These are phyloP conservation scores for Fusarium aywerte DNA, from an alignment of 2,329 filamentous ascomycete genomes.

Conservation along the genomic window DNA sequence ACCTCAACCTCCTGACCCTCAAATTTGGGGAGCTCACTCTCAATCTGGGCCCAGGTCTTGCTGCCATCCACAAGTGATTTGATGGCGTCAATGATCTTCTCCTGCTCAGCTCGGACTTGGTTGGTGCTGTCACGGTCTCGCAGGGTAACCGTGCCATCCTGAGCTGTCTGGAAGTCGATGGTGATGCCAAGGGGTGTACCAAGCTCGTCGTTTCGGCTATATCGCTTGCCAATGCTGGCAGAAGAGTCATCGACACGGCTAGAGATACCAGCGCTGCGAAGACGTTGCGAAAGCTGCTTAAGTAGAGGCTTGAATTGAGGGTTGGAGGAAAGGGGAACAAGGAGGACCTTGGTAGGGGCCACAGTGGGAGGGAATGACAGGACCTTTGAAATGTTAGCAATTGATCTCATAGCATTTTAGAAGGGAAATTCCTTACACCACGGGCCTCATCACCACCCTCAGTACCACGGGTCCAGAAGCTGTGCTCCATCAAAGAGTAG, in stretches of 20 bases:
- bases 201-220: constrained; percentile 93
- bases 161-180: constrained; percentile 92
- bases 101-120: constrained; percentile 86
- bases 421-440: constrained; percentile 71
- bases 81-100: constrained; percentile 81
- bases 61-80: constrained; percentile 61
- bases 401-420: not conserved
- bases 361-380: constrained; percentile 70
- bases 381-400: constrained; percentile 54
- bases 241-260: constrained; percentile 90
- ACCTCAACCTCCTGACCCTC: constrained; percentile 76
- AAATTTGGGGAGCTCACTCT: constrained; percentile 83
- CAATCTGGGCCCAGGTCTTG: constrained; percentile 75
- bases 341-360: constrained; percentile 94
- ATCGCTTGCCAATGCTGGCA: constrained; percentile 93
- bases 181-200: constrained; percentile 95
- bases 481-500: constrained; percentile 93
- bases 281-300: constrained; percentile 75
- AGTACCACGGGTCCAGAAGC: constrained; percentile 84
- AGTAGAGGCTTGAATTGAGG: constrained; percentile 82
- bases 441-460: constrained; percentile 77
- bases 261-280: constrained; percentile 81
- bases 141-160: constrained; percentile 87
- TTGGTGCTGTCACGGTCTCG: constrained; percentile 90
- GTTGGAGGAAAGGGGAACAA: constrained; percentile 88